Evolutionary conservation across 768 basidiomycete species (phyloP), one percentile per base, ranked within the genome.

Genomic region (Mycena vitilis): DNA sequence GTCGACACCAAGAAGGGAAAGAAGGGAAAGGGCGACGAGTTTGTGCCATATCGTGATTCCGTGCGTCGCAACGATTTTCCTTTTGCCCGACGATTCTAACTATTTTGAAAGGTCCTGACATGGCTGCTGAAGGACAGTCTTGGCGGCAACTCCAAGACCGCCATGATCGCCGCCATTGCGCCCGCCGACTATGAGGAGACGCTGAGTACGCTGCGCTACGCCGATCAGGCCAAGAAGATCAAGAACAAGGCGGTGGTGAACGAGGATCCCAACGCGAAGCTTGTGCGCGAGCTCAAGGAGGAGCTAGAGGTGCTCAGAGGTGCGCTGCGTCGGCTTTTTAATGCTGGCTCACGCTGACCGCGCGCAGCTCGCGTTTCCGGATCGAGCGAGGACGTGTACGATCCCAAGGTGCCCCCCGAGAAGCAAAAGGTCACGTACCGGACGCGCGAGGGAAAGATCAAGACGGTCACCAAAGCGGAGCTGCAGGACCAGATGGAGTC

Each of bases 131-230:
- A 99, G 81, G 98, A 99, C 82, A 96, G 95, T 77, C 83, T 99
- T 60, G 98, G 98, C 23, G 98, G 95, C 8, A 97, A 97, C 81
- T 96, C 94, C 40, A 97, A 98, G 83, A 99, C 97, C 5, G 96
- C 97, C 6, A 99, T 99, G 98, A 98, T 99, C 72, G 98, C 98
- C 58, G 98, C 98, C 45, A 99, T 99, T 69, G 91, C 95, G 52
- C 96, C 96, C n/a, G 96, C 96, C 53, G 96, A 98, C 81, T 98
- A 98, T 76, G 97, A 99, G 72, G 97, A 99, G 80, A 98, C 97
- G 18, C 83, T 99, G 69, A 95, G 95, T 80, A 99, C 97, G 2
- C 84, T 99, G 66, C 93, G 98, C 7, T 99, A 99, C 80, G 98
- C 98, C 73, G 96, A 98, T 85, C 95, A 95, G 78, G 96, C 97